phyloP scores from a whole-genome alignment of 23 red algal species.

The Gracilaria gracilis region DNA sequence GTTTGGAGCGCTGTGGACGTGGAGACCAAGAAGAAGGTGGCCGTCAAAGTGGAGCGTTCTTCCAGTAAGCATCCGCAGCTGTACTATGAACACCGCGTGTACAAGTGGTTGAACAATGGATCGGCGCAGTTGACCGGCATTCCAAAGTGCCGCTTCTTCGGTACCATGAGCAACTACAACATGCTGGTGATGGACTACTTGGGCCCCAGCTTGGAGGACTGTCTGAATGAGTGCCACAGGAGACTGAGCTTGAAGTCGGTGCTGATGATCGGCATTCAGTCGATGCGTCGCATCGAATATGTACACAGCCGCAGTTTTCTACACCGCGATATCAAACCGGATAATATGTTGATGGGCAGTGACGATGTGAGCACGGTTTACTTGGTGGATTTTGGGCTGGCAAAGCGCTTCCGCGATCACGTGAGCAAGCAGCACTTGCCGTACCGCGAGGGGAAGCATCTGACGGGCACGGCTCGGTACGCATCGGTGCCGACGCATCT shows the following conservation, averaged over 20 bases:
- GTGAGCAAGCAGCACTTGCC: slow-evolving; percentile 26
- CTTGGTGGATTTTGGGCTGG: slow-evolving; percentile 46
- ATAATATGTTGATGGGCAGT: slow-evolving; percentile 60
- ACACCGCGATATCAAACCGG: slow-evolving; percentile 64
- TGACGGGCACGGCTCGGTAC: slow-evolving; percentile 56
- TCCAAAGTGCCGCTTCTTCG: slow-evolving; percentile 45
- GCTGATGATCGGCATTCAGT: slow-evolving; percentile 74
- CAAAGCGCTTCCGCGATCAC: slow-evolving; percentile 54
- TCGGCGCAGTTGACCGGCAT: slow-evolving; percentile 38
- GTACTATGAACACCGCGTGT: slow-evolving; percentile 57
- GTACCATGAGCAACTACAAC: slow-evolving; percentile 33
- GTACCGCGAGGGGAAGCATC: slow-evolving; percentile 27
- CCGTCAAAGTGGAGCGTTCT: slow-evolving; percentile 55
- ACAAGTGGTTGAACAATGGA: slow-evolving; percentile 56
- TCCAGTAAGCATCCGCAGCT: slow-evolving; percentile 44
- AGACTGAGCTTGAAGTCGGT: slow-evolving; percentile 44
- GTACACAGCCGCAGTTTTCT: slow-evolving; percentile 47
- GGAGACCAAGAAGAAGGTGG: slow-evolving; percentile 27
- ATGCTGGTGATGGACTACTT: slow-evolving; percentile 62
- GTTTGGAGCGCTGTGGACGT: slow-evolving; percentile 50
- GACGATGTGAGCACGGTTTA: slow-evolving; percentile 34
- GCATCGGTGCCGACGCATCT: slow-evolving; percentile 39
- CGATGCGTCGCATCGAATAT: slow-evolving; percentile 49
- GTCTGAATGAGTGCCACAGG: slow-evolving; percentile 16
- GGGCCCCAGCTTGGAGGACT: slow-evolving; percentile 43